phyloP scores from a whole-genome alignment of 1,284 basidiomycete genomes.

The Ganoderma lucidum region DNA sequence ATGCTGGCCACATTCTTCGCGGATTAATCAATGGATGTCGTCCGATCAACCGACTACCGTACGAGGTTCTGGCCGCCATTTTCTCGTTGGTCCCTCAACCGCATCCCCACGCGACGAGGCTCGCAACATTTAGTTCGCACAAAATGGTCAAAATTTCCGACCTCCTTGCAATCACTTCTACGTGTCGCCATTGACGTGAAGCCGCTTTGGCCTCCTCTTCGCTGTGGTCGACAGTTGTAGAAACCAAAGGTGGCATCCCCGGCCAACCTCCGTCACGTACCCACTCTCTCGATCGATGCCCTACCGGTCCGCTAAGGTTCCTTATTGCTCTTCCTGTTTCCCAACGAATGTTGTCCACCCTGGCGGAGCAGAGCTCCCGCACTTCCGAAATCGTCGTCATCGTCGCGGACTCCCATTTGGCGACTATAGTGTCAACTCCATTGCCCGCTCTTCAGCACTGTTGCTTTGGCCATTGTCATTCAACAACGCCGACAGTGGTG shows the following conservation, averaged over 20 bases:
- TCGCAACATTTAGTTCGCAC: conserved; percentile 1
- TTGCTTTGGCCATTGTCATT: not conserved
- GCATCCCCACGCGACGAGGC: not conserved
- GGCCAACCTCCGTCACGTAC: not conserved
- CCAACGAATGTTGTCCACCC: not conserved
- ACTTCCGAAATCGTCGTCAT: not conserved
- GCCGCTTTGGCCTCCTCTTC: not conserved
- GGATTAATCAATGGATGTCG: conserved; percentile 3
- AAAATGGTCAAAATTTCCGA: not conserved
- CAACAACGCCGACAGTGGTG: not conserved
- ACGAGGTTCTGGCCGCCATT: conserved; percentile 2
- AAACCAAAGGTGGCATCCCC: too few species aligned
- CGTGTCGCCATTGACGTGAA: conserved; percentile 4
- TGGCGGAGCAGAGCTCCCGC: not conserved
- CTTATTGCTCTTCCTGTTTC: not conserved
- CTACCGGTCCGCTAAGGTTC: conserved; percentile 1
- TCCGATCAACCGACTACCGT: not conserved
- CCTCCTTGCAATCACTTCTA: conserved; percentile 6
- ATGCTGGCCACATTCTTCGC: not conserved
- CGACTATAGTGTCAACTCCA: not conserved
- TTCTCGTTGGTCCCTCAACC: conserved; percentile 7
- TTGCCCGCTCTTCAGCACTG: not conserved
- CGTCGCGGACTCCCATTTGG: not conserved
- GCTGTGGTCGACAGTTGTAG: conserved; percentile 1
- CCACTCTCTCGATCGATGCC: not conserved